Evolutionary conservation across 345 rosid species (phyloP).

Genomic region (Euclidium syriacum): DNA sequence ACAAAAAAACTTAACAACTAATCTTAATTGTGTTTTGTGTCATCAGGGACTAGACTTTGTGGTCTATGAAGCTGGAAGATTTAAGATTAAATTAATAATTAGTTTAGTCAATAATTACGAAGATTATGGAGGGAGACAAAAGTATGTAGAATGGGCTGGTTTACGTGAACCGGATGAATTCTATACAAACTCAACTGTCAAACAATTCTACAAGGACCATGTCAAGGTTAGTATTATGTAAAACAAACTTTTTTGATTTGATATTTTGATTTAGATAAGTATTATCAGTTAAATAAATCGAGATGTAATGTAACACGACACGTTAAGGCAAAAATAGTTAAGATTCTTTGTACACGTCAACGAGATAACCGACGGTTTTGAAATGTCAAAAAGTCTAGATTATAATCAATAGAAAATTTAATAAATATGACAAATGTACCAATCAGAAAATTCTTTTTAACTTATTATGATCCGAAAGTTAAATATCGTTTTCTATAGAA

Average conservation of each 20-base stretch:
- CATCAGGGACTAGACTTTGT: conserved; percentile 74
- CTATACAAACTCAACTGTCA: conserved; percentile 46
- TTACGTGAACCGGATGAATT: conserved; percentile 51
- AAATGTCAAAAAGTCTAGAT: conserved; percentile 5
- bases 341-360: conserved; percentile 15
- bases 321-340: not conserved
- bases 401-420: not conserved
- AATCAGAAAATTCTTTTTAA: not conserved
- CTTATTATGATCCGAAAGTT: not conserved
- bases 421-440: not conserved
- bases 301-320: conserved; percentile 21
- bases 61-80: conserved; percentile 53
- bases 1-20: not conserved
- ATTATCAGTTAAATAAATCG: not conserved
- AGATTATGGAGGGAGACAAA: conserved; percentile 56
- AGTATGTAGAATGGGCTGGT: conserved; percentile 66
- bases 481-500: not conserved
- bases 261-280: not conserved
- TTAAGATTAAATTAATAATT: conserved; percentile 45
- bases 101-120: conserved; percentile 65
- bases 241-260: not conserved
- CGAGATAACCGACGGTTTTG: conserved; percentile 1
- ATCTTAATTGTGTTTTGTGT: not conserved
- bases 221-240: conserved; percentile 44
- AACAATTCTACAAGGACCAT: conserved; percentile 56